Conservation (phyloP, 257 asterid species). For the Capsicum baccatum region DNA sequence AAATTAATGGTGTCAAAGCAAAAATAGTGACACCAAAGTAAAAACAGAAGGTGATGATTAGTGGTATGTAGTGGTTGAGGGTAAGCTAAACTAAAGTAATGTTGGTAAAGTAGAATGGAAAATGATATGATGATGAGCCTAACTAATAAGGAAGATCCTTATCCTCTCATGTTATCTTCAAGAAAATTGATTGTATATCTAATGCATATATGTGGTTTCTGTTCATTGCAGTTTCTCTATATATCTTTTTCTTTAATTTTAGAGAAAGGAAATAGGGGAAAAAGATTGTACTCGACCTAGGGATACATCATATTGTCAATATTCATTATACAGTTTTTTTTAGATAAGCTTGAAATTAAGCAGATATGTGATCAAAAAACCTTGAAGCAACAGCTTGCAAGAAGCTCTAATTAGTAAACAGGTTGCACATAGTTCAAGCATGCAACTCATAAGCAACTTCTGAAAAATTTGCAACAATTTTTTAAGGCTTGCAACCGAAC, state of each 20-base stretch:
- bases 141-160: background rate
- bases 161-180: background rate
- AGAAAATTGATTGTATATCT: background rate
- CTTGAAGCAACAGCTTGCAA: too few relatives aligned
- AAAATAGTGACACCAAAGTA: background rate
- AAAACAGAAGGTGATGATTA: background rate
- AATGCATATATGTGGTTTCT: slow-evolving; percentile 21
- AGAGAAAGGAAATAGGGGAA: background rate
- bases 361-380: too few relatives aligned
- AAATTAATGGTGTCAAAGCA: slow-evolving; percentile 11
- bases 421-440: background rate
- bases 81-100: background rate
- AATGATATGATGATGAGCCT: background rate
- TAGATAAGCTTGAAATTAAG: too few relatives aligned
- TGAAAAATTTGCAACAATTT: too few relatives aligned
- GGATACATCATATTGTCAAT: too few relatives aligned
- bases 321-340: too few relatives aligned
- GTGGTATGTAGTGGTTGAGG: background rate
- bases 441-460: background rate
- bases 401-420: too few relatives aligned
- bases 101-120: background rate
- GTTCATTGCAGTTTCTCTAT: background rate
- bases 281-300: background rate
- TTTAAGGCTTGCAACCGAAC: too few relatives aligned
- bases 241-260: background rate